A percentile compares a stretch with the other conserved stretches of the same genome.
Evolutionary conservation across 352 stramenopile species (phyloP).

Genomic region (Blastocystis sp.): DNA sequence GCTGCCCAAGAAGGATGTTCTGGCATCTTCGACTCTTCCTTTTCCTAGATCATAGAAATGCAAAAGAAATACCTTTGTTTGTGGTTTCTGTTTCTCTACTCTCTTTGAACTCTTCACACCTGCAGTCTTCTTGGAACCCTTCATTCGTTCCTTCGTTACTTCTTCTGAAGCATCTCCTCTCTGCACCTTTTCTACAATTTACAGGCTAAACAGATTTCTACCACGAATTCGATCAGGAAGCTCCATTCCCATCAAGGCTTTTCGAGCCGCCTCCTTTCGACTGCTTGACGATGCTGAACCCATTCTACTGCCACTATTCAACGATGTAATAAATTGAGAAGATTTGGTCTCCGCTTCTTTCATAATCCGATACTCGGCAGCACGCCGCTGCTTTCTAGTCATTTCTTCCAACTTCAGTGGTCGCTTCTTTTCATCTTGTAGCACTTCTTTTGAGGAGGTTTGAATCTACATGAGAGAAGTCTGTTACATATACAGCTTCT

Average conservation of each 20-base stretch:
- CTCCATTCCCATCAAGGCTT: slow-evolving; percentile 47
- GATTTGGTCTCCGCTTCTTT: slow-evolving; percentile 36
- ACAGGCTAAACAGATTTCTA: neutral
- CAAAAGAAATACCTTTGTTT: neutral
- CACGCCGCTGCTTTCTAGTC: slow-evolving; percentile 37
- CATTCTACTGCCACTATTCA: slow-evolving; percentile 7
- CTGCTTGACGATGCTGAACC: slow-evolving; percentile 6
- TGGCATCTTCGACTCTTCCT: neutral
- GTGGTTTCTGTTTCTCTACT: neutral
- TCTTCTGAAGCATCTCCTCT: neutral
- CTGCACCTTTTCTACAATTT: neutral
- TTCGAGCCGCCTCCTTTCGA: slow-evolving; percentile 45
- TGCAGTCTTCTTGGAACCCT: neutral
- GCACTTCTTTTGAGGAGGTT: slow-evolving; percentile 13
- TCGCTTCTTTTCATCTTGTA: slow-evolving; percentile 39
- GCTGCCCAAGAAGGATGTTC: slow-evolving; percentile 46
- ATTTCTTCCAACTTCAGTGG: slow-evolving; percentile 36
- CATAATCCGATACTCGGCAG: slow-evolving; percentile 47
- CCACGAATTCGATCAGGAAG: slow-evolving; percentile 42
- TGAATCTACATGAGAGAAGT: neutral
- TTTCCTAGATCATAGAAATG: neutral
- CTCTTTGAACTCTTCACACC: neutral
- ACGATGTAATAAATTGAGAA: slow-evolving; percentile 42
- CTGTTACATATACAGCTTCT: neutral
- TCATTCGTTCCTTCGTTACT: neutral